phyloP scores from a whole-genome alignment of 306 rosid genomes.

The Castanea sativa region DNA sequence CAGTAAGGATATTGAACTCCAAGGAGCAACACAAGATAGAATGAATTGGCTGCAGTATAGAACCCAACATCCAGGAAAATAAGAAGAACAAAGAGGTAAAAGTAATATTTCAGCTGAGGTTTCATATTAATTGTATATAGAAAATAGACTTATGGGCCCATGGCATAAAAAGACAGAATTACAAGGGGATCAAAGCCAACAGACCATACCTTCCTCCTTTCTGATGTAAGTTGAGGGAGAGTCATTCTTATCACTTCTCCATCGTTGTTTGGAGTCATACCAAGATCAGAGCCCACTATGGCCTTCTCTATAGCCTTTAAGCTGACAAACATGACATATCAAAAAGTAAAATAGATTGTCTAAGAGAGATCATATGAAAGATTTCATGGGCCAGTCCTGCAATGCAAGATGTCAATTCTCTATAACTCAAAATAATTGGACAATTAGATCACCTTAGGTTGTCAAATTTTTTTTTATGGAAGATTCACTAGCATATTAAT shows the following conservation, averaged over 20 bases:
- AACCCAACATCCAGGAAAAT: neutral
- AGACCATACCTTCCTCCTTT: constrained; percentile 81
- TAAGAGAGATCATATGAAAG: neutral
- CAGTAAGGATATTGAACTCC: neutral
- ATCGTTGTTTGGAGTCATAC: constrained; percentile 94
- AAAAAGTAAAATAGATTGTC: constrained; percentile 18
- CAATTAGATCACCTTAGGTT: neutral
- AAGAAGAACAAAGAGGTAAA: neutral
- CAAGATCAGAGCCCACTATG: constrained; percentile 78
- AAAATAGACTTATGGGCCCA: neutral
- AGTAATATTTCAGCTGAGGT: neutral
- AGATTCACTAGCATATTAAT: neutral
- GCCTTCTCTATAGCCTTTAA: constrained; percentile 96
- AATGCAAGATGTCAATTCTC: constrained; percentile 1
- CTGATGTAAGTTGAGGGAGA: constrained; percentile 84
- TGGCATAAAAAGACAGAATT: neutral
- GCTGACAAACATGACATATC: constrained; percentile 43
- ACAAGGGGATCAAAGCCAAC: constrained; percentile 15
- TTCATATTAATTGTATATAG: neutral
- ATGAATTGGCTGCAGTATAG: neutral
- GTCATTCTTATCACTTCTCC: constrained; percentile 82
- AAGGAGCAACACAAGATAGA: neutral
- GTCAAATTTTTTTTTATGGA: neutral
- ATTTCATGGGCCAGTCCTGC: constrained; percentile 15
- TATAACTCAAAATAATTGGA: constrained; percentile 2